phyloP scores from a whole-genome alignment of 192 early-diverging fungal genomes.

The Coemansia erecta region DNA sequence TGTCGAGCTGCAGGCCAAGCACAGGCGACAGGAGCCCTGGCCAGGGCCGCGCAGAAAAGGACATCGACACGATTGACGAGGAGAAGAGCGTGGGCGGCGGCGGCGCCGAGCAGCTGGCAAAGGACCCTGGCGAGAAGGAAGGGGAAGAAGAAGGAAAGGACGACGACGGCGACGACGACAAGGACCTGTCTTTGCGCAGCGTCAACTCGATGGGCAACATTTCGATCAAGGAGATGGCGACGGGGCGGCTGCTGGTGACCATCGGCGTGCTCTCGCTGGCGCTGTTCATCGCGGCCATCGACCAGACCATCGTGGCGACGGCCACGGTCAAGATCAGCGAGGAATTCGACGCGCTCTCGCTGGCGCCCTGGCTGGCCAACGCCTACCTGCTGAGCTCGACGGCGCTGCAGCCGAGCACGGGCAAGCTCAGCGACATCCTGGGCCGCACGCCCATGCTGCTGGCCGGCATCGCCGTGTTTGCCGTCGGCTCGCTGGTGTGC shows the following conservation, averaged over 20 bases:
- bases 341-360: conserved; percentile 59
- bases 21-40: too few species aligned
- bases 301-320: conserved; percentile 74
- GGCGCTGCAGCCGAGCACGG: conserved; percentile 76
- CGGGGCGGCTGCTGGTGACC: conserved; percentile 31
- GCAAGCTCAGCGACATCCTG: conserved; percentile 82
- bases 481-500: conserved; percentile 57
- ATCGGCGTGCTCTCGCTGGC: conserved; percentile 47
- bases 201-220: conserved; percentile 8
- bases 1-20: too few species aligned
- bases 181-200: conserved; percentile 25
- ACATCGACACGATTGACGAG: too few species aligned
- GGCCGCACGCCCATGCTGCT: conserved; percentile 64
- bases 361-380: conserved; percentile 78
- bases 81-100: not conserved
- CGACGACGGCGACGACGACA: not conserved
- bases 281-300: conserved; percentile 65
- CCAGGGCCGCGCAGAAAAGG: too few species aligned
- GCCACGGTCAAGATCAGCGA: conserved; percentile 63
- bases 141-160: conserved; percentile 1
- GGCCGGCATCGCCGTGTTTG: conserved; percentile 55
- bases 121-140: not conserved
- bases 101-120: conserved; percentile 3
- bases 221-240: conserved; percentile 17
- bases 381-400: conserved; percentile 70